Base-by-base conservation (phyloP, 2,329 filamentous ascomycete species). In the Atkinsonella hypoxylon region DNA sequence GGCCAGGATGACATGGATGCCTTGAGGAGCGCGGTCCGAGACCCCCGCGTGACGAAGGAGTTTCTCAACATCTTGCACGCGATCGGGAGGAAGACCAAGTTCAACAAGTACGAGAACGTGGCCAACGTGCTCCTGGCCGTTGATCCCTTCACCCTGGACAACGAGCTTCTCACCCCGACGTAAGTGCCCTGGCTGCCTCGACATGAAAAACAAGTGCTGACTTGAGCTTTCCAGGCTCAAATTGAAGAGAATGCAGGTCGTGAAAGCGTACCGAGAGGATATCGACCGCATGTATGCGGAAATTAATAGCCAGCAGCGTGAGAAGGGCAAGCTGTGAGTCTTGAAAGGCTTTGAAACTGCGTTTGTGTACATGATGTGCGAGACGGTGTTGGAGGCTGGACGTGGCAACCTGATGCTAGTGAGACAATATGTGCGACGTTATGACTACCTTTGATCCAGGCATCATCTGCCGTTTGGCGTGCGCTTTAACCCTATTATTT, bases 71-170 rank as follows among this genome's bases (percentile, higher is more conserved):
- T 91, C 57, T 71, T 98, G 36, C 86, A 93, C 53, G 77, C 75
- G 51, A 85, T 94, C 52, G 89, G 81, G 39, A 85, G 79, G 71
- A 84, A 82, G 70, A 82, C 86, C 67, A 95, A 91, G 72, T 90
- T 98, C 67, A 93, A 94, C 64, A 87, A 83, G 58, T 97, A 86
- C 60, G 93, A 98, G 75, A 80, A 81, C 56, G 83, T 97, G 45
- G 79, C 78, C 64, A 87, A 83, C 58, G 76, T 85, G 51, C 69
- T 84, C 55, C 70, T 98, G 57, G 83, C 85, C 59, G 59, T 96
- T 15, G 93, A 97, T 53, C 93, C 93, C 2, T 97, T 97, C 62
- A 87, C 83, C 1, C 82, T 97, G 56, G 90, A 95, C 49, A 97
- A 97, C 64, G 87, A 94, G 67, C 75, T 96, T 46, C 70, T 90